Evolutionary conservation across 139 green algal genomes (phyloP).

Genomic region (Trebouxia sp.): DNA sequence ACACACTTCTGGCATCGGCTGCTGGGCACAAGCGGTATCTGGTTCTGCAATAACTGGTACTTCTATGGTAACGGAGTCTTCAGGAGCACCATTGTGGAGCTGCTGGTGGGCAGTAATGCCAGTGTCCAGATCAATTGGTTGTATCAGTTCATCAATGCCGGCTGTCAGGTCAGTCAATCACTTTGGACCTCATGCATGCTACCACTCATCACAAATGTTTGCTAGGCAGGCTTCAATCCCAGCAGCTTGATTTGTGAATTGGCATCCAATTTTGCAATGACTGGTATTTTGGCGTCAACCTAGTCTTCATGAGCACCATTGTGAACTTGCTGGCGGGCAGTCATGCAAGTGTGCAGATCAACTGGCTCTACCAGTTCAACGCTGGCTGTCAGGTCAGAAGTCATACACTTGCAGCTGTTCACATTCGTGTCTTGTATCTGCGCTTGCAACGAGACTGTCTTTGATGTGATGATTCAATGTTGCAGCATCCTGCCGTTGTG

Average conservation of each 20-base stretch:
- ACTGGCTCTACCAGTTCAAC: too few species aligned
- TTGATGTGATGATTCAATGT: too few species aligned
- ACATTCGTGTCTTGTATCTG: too few species aligned
- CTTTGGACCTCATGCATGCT: slow-evolving; percentile 33
- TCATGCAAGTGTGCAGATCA: too few species aligned
- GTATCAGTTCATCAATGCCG: slow-evolving; percentile 28
- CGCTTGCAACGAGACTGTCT: too few species aligned
- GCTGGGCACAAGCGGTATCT: slow-evolving; percentile 29
- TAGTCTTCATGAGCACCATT: slow-evolving; percentile 32
- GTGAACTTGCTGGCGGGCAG: slow-evolving; percentile 22
- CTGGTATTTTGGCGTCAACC: slow-evolving; percentile 37
- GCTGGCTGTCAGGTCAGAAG: too few species aligned
- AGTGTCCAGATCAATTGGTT: slow-evolving; percentile 30
- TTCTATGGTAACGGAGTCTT: slow-evolving; percentile 40
- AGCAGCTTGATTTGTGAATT: too few species aligned
- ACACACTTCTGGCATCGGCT: slow-evolving; percentile 29
- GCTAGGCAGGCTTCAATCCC: too few species aligned
- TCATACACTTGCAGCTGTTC: too few species aligned
- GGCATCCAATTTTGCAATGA: slow-evolving; percentile 40
- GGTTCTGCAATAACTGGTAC: slow-evolving; percentile 42
- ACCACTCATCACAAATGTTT: too few species aligned
- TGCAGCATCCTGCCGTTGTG: too few species aligned
- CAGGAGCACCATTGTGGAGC: slow-evolving; percentile 28
- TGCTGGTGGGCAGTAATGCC: slow-evolving; percentile 21
- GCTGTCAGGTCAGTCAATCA: slow-evolving; percentile 22